Percentiles rank a stretch among this genome's conserved stretches.
Evolutionary conservation across 805 yeast species (phyloP).

Genomic region (Kodamaea restingae): DNA sequence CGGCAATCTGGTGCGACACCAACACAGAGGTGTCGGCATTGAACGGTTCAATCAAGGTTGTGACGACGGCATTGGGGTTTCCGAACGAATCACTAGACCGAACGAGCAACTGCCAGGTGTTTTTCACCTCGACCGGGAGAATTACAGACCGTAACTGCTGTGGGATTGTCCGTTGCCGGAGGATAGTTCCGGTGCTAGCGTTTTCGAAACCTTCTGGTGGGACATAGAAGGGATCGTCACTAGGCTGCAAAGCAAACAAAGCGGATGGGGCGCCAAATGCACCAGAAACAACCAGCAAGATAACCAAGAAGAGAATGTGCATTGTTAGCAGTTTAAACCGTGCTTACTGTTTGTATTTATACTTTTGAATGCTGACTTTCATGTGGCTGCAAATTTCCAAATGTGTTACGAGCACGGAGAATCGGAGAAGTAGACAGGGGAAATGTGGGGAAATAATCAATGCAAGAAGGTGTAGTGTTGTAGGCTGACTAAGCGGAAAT

Average conservation of each 20-base stretch:
- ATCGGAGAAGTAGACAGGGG: no score
- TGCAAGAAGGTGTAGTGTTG: no score
- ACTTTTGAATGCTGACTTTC: no score
- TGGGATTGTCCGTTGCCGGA: constrained; percentile 11
- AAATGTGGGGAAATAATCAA: no score
- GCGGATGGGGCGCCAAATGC: background rate
- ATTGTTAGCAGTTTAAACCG: background rate
- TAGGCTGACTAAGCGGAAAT: no score
- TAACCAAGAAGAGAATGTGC: no score
- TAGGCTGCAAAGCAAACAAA: background rate
- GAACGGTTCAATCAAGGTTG: constrained; percentile 28
- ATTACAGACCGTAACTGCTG: constrained; percentile 11
- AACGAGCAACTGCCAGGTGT: constrained; percentile 12
- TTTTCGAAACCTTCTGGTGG: constrained; percentile 16
- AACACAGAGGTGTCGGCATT: constrained; percentile 25
- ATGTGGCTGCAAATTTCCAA: no score
- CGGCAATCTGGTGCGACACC: constrained; percentile 25
- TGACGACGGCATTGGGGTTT: constrained; percentile 21
- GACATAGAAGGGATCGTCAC: constrained; percentile 14
- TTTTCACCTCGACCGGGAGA: constrained; percentile 11
- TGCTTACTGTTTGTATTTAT: no score
- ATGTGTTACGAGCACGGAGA: no score
- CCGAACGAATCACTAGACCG: constrained; percentile 21
- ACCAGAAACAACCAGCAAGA: background rate
- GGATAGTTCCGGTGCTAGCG: constrained; percentile 12